Evolutionary conservation across 2,329 filamentous ascomycete genomes (phyloP), one percentile per base, ranked within the genome.

Genomic region (Ascochyta lentis): DNA sequence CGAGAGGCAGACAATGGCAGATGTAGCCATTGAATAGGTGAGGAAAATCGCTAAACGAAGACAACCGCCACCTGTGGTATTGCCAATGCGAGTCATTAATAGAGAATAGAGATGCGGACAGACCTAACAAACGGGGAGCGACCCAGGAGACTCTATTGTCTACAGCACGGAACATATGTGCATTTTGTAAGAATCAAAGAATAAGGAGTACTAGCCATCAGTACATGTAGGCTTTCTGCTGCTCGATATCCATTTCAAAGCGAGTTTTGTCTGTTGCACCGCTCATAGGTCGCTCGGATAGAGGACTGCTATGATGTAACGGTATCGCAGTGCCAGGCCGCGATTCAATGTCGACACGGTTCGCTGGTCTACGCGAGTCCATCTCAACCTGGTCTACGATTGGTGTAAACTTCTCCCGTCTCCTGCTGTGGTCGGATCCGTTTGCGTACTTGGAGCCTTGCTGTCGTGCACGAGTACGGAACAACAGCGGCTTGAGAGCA

Each of bases 401-500:
- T 3, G 68, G 71, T 24, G 68, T 73, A 19, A 68, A 64, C 52
- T 73, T 72, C 46, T 72, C 68, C 49, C 62, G 66, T 45, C 65
- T 66, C n/a, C 60, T 64, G 58, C 69, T 74, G 49, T 66, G 64
- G 29, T 62, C 62, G 19, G 68, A 72, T 15, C 71, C 71, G 42
- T 75, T 69, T 39, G 61, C 64, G 39, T 70, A 72, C 45, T 64
- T 64, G 2, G 69, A 70, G 16, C 64, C 68, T 44, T 73, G 68
- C 9, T 59, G 60, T 27, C 67, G 58, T 26, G 72, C 72, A 4
- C 69, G 69, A 15, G 65, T 49, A n/a, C 68, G 72, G 60, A 75
- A 75, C 23, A 76, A 65, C n/a, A 76, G 46, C 1, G 73, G 76
- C 57, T 79, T 78, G 34, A 81, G 67, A 1, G 79, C 75, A 8